Evolutionary conservation across 495 filamentous ascomycete genomes (phyloP), one percentile per base, ranked within the genome.

Genomic region (Penicillium bialowiezense): DNA sequence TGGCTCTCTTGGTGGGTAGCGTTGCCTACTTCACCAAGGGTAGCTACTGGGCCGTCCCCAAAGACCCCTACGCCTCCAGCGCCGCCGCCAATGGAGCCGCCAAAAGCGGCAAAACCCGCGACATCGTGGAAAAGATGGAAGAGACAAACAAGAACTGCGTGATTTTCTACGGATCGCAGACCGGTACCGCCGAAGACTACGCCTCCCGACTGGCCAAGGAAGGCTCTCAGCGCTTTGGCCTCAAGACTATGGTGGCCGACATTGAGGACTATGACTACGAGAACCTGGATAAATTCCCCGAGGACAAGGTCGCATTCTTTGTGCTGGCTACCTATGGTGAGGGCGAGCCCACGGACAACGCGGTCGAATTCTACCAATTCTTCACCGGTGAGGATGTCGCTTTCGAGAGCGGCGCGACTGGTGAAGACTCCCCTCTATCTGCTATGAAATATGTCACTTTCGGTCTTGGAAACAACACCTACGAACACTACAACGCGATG

Each of bases 401-500:
- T 39, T 97, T 99, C 70, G 88, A 89, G 47, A 80, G 88, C 55
- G 83, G 84, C 48, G 77, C 69, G 37, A 56, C 67, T 21, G 68
- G 65, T 13, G 81, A 84, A 21, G 89, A 92, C 3, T 77, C 84
- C 55, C 82, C 92, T 23, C 82, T 99, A 14, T 80, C 74, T 24
- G 90, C 89, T 51, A 77, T 99, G 59, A 92, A 91, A 65, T 99
- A 89, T 60, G 88, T 99, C 60, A 78, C 92, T 35, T 99, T 99
- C 64, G 93, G 93, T 60, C 81, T 99, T 9, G 93, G 93, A 53
- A 80, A 99, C 78, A 99, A 99, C 74, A 99, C 93, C 20, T 99
- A 99, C 57, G 93, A 99, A 60, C 95, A 99, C 74, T 99, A 97
- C 79, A 97, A 99, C 71, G 86, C 89, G 31, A 96, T 99, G 90